These are phyloP conservation scores for Hypoxylon sp. DNA, from an alignment of 2,329 filamentous ascomycete species.

Conservation along the genomic window DNA sequence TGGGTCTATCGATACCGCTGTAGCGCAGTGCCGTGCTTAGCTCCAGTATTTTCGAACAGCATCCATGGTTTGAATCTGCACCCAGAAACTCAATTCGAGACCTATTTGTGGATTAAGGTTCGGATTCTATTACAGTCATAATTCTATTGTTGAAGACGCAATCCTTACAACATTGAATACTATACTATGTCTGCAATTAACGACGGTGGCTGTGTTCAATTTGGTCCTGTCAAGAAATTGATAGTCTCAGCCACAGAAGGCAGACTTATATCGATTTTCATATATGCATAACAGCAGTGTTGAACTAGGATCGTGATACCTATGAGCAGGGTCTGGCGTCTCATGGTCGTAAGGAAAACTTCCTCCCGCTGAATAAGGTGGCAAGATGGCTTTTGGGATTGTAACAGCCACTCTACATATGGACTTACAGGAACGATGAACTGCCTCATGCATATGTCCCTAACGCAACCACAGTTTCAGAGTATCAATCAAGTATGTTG, in stretches of 20 bases:
- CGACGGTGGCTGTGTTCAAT: background rate
- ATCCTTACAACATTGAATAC: background rate
- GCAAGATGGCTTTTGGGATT: background rate
- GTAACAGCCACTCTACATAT: background rate
- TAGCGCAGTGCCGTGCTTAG: background rate
- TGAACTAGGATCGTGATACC: constrained; percentile 1
- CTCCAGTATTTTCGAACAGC: constrained; percentile 3
- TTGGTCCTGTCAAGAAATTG: background rate
- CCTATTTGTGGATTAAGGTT: constrained; percentile 1
- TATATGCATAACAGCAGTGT: background rate
- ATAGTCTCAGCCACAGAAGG: background rate
- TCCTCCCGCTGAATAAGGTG: background rate
- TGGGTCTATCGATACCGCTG: background rate
- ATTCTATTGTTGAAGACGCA: background rate
- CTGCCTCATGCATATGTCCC: background rate
- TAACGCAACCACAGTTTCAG: background rate
- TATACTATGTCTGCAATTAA: background rate
- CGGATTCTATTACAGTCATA: too few relatives aligned
- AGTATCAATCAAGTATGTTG: background rate
- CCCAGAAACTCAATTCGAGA: constrained; percentile 16
- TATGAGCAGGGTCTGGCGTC: background rate
- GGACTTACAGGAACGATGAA: background rate
- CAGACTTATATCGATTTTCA: background rate
- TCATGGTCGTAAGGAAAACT: background rate
- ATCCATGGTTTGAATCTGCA: background rate